Conservation (phyloP, 139 green algal species). For the Chlamydomonas sp. region DNA sequence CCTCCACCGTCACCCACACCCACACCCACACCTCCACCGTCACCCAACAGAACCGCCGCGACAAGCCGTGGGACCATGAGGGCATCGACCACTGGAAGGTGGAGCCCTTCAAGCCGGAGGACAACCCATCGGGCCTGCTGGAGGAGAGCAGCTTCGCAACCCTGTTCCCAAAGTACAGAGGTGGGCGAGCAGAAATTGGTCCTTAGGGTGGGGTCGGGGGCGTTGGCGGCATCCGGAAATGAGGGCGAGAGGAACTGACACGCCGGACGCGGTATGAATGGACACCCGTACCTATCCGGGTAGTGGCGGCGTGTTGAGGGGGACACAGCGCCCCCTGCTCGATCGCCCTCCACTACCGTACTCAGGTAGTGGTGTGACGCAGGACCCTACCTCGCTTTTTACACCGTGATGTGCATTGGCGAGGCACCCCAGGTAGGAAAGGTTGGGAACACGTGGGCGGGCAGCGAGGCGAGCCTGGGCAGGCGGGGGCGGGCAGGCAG, state of each 20-base stretch:
- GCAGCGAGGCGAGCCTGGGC: no score
- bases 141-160: constrained; percentile 98
- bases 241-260: background rate
- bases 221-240: background rate
- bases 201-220: background rate
- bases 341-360: background rate
- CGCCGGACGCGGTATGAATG: no score
- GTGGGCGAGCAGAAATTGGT: constrained; percentile 35
- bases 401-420: no score
- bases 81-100: constrained; percentile 96
- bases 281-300: no score
- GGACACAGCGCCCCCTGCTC: no score
- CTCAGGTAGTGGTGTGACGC: background rate
- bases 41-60: constrained; percentile 75
- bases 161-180: constrained; percentile 98
- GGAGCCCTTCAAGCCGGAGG: constrained; percentile 83
- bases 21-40: background rate
- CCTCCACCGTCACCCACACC: no score
- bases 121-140: constrained; percentile 92
- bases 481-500: no score
- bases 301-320: no score
- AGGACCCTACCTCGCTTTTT: no score
- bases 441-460: no score
- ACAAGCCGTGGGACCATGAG: constrained; percentile 97
- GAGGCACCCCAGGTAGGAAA: no score